phyloP scores from a whole-genome alignment of 805 yeast genomes.

The Nakazawaea ambrosiae region DNA sequence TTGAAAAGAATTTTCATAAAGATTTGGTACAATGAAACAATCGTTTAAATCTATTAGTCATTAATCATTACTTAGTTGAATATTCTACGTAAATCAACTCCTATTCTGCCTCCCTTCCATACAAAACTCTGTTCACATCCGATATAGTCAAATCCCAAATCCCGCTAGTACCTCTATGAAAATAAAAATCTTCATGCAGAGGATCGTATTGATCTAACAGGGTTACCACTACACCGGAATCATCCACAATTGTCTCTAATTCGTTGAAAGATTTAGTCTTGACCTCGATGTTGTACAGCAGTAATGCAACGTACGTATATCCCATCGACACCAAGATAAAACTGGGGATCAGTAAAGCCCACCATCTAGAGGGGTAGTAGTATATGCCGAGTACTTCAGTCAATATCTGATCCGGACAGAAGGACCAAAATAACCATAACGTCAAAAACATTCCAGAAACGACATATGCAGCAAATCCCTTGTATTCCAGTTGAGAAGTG shows the following conservation, averaged over 20 bases:
- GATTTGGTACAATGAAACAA: too few relatives aligned
- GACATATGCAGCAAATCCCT: conserved; percentile 80
- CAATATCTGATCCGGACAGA: conserved; percentile 55
- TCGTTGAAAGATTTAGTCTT: conserved; percentile 55
- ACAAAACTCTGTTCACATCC: conserved; percentile 60
- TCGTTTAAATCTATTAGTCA: too few relatives aligned
- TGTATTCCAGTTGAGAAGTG: conserved; percentile 68
- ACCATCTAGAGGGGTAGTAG: conserved; percentile 84
- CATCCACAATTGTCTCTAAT: conserved; percentile 62
- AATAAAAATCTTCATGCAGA: conserved; percentile 30
- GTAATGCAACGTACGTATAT: conserved; percentile 63
- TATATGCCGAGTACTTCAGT: conserved; percentile 42
- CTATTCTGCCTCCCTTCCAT: too few relatives aligned
- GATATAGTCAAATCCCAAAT: conserved; percentile 80
- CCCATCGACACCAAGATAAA: conserved; percentile 64
- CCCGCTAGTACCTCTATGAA: conserved; percentile 67
- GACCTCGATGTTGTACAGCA: conserved; percentile 70
- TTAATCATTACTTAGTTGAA: too few relatives aligned
- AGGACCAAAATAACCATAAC: conserved; percentile 67
- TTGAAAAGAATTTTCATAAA: too few relatives aligned
- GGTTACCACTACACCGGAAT: conserved; percentile 32
- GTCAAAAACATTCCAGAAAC: conserved; percentile 49
- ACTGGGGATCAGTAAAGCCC: conserved; percentile 80
- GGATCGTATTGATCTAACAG: conserved; percentile 15
- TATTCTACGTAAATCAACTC: too few relatives aligned